Evolutionary conservation across 2,329 filamentous ascomycete genomes (phyloP).

Genomic region (Triangularia verruculosa): DNA sequence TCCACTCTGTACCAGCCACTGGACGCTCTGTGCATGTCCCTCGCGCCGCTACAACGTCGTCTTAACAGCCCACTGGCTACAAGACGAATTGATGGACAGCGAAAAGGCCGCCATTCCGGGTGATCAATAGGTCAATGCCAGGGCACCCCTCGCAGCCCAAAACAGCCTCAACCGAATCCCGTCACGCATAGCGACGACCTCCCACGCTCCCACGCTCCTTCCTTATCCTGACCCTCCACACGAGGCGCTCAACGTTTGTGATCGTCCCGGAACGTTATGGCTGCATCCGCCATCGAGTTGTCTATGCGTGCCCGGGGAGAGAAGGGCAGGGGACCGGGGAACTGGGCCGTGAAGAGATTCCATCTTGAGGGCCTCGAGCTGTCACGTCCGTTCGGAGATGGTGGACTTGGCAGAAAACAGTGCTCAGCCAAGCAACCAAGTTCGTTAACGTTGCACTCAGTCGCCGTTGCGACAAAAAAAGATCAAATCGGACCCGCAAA

Average conservation of each 20-base stretch:
- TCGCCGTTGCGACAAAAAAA: slow-evolving; percentile 8
- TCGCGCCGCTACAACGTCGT: slow-evolving; percentile 2
- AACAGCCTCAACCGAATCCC: slow-evolving; percentile 2
- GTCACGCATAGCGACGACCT: background rate
- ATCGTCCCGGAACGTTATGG: background rate
- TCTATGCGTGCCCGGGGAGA: background rate
- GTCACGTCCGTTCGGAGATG: background rate
- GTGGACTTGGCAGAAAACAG: background rate
- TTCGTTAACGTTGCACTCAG: slow-evolving; percentile 4
- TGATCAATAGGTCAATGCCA: background rate
- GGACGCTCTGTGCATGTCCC: background rate
- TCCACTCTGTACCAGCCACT: background rate
- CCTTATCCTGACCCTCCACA: background rate
- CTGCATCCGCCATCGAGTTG: background rate
- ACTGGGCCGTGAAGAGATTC: background rate
- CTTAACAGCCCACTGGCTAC: background rate
- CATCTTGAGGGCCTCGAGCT: background rate
- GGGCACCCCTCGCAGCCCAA: background rate
- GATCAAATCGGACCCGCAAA: background rate
- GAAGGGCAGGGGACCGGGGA: background rate
- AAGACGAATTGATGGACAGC: slow-evolving; percentile 1
- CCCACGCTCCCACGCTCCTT: background rate
- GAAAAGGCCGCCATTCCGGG: background rate
- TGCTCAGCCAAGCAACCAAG: slow-evolving; percentile 1
- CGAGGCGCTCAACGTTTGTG: background rate